A percentile compares a stretch with the other conserved stretches of the same genome.
Conservation (phyloP, 441 rosid species). For the Erodium texanum region DNA sequence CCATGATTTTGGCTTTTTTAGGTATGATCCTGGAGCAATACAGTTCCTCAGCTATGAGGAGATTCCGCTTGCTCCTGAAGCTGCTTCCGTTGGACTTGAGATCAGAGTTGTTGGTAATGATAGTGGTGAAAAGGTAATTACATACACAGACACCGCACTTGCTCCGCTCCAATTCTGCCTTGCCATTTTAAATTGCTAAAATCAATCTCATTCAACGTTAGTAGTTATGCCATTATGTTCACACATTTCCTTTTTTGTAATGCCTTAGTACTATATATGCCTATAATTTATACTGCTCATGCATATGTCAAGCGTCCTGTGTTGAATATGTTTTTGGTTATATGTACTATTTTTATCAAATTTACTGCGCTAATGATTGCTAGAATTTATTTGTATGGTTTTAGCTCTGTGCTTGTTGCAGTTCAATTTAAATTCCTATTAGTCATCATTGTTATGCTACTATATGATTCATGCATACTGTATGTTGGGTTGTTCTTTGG, state of each 20-base stretch:
- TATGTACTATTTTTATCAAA: neutral
- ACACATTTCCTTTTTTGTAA: neutral
- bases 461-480: neutral
- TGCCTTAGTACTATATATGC: neutral
- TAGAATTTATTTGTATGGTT: neutral
- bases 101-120: conserved; percentile 99
- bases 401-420: neutral
- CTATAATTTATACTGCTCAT: neutral
- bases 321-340: neutral
- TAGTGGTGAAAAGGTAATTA: conserved; percentile 90
- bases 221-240: neutral
- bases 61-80: conserved; percentile 96
- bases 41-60: conserved; percentile 83
- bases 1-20: conserved; percentile 98
- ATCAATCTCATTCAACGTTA: neutral
- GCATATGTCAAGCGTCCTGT: neutral
- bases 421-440: conserved; percentile 1
- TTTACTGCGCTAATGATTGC: neutral
- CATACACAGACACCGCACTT: neutral
- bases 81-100: conserved; percentile 93
- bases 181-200: conserved; percentile 2
- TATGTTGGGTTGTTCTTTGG: neutral
- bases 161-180: neutral
- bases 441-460: neutral
- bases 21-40: conserved; percentile 72